A percentile compares a stretch with the other conserved stretches of the same genome.
Evolutionary conservation across 208 protist genomes (phyloP).

Genomic region (Crithidia mellificae): DNA sequence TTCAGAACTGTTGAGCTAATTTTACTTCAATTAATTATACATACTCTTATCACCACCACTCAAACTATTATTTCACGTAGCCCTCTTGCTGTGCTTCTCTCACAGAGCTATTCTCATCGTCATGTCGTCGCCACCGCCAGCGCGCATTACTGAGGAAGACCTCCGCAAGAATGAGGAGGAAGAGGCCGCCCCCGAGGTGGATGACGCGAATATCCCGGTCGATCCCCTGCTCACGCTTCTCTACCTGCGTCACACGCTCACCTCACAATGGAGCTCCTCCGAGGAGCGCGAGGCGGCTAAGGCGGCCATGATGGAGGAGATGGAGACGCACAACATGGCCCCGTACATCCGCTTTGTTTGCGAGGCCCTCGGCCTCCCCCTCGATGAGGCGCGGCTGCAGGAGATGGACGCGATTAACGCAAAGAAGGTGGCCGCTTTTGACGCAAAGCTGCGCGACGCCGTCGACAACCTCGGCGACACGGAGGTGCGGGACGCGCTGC

Average conservation of each 20-base stretch:
- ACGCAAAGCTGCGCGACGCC: constrained; percentile 92
- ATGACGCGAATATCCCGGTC: constrained; percentile 59
- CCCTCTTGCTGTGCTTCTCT: too few relatives aligned
- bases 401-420: constrained; percentile 84
- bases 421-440: constrained; percentile 75
- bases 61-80: too few relatives aligned
- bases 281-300: constrained; percentile 76
- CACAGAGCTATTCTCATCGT: not conserved
- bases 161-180: constrained; percentile 44
- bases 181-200: constrained; percentile 24
- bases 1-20: too few relatives aligned
- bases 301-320: constrained; percentile 68
- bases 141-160: constrained; percentile 26
- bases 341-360: constrained; percentile 87
- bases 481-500: constrained; percentile 95
- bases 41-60: too few relatives aligned
- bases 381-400: constrained; percentile 63
- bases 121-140: constrained; percentile 24
- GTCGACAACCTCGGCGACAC: constrained; percentile 97
- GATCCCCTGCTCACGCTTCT: constrained; percentile 86
- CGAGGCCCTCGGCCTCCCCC: constrained; percentile 67
- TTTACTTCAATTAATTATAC: too few relatives aligned
- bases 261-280: constrained; percentile 71
- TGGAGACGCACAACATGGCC: constrained; percentile 83
- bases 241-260: constrained; percentile 79